Percentiles rank a stretch among this genome's conserved stretches.
phyloP scores from a whole-genome alignment of 345 rosid species.

The Camelina neglecta region DNA sequence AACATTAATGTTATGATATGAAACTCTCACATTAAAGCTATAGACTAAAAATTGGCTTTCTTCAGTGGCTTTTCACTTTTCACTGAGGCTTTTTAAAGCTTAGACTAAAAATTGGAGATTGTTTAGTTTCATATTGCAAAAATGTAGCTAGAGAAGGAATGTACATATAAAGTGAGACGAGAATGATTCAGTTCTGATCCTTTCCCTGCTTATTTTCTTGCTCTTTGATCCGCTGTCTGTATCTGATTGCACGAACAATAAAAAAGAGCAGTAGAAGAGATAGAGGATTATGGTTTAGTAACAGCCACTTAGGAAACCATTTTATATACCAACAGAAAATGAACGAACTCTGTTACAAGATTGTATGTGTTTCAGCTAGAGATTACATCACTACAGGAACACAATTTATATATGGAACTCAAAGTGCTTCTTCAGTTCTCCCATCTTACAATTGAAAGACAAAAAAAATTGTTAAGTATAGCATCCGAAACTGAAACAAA shows the following conservation, averaged over 20 bases:
- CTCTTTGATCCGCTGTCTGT: not conserved
- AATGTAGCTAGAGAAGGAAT: conserved; percentile 22
- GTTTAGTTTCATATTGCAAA: conserved; percentile 11
- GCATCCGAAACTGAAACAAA: no score
- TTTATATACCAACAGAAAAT: not conserved
- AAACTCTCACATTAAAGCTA: no score
- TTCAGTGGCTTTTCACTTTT: not conserved
- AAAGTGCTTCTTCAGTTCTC: not conserved
- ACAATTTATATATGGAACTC: conserved; percentile 25
- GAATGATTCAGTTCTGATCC: not conserved
- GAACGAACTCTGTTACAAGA: conserved; percentile 27
- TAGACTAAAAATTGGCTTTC: not conserved
- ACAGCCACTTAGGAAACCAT: conserved; percentile 9
- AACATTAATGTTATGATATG: not conserved
- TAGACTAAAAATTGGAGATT: conserved; percentile 24
- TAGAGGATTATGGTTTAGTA: not conserved
- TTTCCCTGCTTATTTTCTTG: not conserved
- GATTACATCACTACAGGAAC: conserved; percentile 27
- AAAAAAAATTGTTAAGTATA: no score
- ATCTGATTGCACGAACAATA: not conserved
- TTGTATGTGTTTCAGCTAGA: not conserved
- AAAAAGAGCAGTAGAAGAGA: conserved; percentile 11
- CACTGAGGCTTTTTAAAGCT: conserved; percentile 4
- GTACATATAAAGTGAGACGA: conserved; percentile 21
- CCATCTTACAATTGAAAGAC: no score